phyloP scores from a whole-genome alignment of 257 asterid genomes.

The Anisodus tanguticus region DNA sequence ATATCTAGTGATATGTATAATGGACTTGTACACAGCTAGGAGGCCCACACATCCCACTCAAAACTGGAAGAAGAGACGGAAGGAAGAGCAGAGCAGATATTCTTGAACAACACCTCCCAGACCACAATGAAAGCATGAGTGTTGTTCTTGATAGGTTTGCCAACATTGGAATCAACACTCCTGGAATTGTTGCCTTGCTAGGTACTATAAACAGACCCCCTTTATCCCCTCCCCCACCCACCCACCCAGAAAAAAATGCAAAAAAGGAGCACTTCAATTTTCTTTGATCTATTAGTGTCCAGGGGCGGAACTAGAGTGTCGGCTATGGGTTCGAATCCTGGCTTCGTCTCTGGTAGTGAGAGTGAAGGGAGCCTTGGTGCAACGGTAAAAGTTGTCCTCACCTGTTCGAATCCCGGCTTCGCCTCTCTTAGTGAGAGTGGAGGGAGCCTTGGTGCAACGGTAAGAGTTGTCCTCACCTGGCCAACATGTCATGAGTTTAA shows the following conservation, averaged over 20 bases:
- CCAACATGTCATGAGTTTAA: too few relatives aligned
- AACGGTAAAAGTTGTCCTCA: too few relatives aligned
- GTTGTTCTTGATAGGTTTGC: conserved; percentile 84
- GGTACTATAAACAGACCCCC: conserved; percentile 44
- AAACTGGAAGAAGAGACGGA: conserved; percentile 95
- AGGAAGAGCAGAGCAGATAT: conserved; percentile 83
- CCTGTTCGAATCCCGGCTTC: too few relatives aligned
- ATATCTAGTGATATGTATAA: neutral
- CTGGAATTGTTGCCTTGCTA: conserved; percentile 90
- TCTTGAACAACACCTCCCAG: conserved; percentile 82
- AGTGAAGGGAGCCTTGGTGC: too few relatives aligned
- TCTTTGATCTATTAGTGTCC: neutral
- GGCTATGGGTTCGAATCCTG: too few relatives aligned
- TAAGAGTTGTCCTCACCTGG: neutral
- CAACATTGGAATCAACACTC: conserved; percentile 66
- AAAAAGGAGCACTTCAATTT: neutral
- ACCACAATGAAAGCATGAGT: conserved; percentile 89
- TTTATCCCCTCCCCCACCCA: neutral
- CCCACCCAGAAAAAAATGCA: neutral
- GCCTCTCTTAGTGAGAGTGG: too few relatives aligned
- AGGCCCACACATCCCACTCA: conserved; percentile 86
- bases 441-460: too few relatives aligned
- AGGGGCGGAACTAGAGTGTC: too few relatives aligned
- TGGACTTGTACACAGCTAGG: conserved; percentile 58
- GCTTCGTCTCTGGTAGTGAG: too few relatives aligned